Percentiles rank a stretch among this genome's conserved stretches.
Conservation (phyloP, 2,329 filamentous ascomycete species). For the Fusarium mexicanum region DNA sequence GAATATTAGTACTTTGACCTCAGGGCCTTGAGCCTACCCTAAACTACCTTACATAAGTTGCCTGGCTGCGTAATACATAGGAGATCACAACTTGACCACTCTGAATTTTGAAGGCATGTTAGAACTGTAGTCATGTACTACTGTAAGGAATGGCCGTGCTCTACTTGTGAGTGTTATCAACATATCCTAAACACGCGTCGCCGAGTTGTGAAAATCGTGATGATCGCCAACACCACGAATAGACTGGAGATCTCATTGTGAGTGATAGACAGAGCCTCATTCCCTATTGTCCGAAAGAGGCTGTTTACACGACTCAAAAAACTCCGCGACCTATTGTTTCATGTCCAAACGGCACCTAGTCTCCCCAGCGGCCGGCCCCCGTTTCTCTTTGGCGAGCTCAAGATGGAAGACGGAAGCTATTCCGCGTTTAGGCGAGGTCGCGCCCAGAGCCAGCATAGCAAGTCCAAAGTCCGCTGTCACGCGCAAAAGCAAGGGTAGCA, state of each 20-base stretch:
- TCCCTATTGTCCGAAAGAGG: not conserved
- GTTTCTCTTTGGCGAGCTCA: constrained; percentile 7
- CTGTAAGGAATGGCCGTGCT: not conserved
- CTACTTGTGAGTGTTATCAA: not conserved
- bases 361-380: not conserved
- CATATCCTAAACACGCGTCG: not conserved
- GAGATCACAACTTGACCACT: not conserved
- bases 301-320: constrained; percentile 1
- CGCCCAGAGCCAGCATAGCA: constrained; percentile 20
- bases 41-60: not conserved
- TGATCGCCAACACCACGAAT: not conserved
- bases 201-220: not conserved
- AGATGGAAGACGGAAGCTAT: constrained; percentile 25
- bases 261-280: not conserved
- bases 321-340: constrained; percentile 22
- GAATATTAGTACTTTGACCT: not conserved
- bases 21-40: not conserved
- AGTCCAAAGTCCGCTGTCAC: constrained; percentile 32
- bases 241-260: not conserved
- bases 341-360: constrained; percentile 21
- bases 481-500: constrained; percentile 38
- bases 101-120: not conserved
- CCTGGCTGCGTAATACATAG: not conserved
- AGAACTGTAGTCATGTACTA: not conserved
- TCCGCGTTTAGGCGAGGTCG: constrained; percentile 44